A percentile compares a stretch with the other conserved stretches of the same genome.
These are phyloP conservation scores for Ensete ventricosum DNA, from an alignment of 176 grass and related monocot genomes.

Conservation along the genomic window DNA sequence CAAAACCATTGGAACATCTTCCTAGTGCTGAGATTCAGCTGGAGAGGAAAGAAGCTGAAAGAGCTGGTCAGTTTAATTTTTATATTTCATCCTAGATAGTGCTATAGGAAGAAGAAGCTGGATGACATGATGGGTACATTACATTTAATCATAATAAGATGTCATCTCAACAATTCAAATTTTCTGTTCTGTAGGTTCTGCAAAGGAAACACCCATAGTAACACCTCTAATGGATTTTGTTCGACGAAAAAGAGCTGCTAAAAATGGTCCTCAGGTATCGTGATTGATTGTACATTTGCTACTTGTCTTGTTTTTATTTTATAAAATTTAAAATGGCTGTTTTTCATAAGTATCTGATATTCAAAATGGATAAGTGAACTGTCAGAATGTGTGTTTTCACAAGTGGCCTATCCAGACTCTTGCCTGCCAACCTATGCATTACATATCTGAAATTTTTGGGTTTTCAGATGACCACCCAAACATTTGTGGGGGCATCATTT, in stretches of 20 bases:
- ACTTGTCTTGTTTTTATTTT: not conserved
- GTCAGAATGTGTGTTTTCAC: not conserved
- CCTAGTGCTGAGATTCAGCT: constrained; percentile 32
- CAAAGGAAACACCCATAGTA: constrained; percentile 15
- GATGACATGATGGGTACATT: not conserved
- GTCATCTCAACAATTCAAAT: no score
- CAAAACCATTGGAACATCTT: constrained; percentile 18
- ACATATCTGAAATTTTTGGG: no score
- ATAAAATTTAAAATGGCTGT: not conserved
- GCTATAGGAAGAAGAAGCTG: not conserved
- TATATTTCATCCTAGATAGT: constrained; percentile 5
- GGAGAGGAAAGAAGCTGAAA: constrained; percentile 33
- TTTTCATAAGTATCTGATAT: not conserved
- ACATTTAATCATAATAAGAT: not conserved
- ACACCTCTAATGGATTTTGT: constrained; percentile 31
- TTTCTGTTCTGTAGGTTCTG: constrained; percentile 6
- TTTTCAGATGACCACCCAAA: no score
- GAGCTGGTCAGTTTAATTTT: constrained; percentile 18
- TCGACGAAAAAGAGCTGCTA: constrained; percentile 26
- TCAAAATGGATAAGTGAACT: not conserved
- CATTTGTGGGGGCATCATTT: no score
- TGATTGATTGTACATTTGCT: not conserved
- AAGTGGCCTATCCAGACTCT: no score
- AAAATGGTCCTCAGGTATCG: constrained; percentile 18
- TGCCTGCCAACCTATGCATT: no score